These are phyloP conservation scores for Populus davidiana DNA, from an alignment of 345 rosid genomes.

Conservation along the genomic window DNA sequence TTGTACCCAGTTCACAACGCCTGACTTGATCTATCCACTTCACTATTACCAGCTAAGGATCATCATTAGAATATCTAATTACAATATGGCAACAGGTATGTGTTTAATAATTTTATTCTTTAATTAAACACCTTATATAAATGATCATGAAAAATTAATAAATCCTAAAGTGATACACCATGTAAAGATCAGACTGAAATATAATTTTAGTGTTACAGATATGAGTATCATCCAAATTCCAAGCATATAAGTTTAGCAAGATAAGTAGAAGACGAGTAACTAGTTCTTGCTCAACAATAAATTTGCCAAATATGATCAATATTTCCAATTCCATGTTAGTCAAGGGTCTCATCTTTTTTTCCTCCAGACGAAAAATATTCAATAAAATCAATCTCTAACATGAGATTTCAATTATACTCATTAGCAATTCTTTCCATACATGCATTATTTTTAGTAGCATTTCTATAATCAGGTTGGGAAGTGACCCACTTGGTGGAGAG, in stretches of 20 bases:
- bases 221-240: background rate
- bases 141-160: too few species aligned
- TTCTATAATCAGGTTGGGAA: background rate
- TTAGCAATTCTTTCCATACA: background rate
- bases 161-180: too few species aligned
- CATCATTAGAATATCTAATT: too few species aligned
- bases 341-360: background rate
- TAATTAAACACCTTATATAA: too few species aligned
- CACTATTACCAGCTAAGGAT: too few species aligned
- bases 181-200: too few species aligned
- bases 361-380: background rate
- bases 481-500: too few species aligned
- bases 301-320: background rate
- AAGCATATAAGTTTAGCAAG: background rate
- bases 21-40: too few species aligned
- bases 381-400: background rate
- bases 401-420: background rate
- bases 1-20: too few species aligned
- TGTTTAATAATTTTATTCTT: too few species aligned
- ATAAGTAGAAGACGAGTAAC: background rate
- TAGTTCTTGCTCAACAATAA: background rate
- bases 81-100: too few species aligned
- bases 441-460: background rate
- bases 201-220: background rate
- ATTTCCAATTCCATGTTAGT: background rate